Evolutionary conservation across 2,329 filamentous ascomycete genomes (phyloP), one percentile per base, ranked within the genome.

Genomic region (Xylaria sp.): DNA sequence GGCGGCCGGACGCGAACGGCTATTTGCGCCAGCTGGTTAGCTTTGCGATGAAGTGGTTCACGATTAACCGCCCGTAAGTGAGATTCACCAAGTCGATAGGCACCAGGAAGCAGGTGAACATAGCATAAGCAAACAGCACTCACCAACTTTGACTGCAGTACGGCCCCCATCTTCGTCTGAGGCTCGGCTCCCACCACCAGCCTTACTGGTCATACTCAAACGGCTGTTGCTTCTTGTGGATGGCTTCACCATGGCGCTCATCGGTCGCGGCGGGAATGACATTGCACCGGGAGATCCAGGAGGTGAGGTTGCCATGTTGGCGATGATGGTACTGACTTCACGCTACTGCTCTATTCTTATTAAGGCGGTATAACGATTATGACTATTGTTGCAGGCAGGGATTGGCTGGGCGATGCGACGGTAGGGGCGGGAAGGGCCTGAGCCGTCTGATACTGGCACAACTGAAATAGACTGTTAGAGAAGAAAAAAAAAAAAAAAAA

Each of bases 91-190:
- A 30, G 32, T 36, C 43, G 23, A 20, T 4, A 5, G 28, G 18
- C 15, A n/a, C 39, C 3, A 13, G 30, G 7, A 28, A 32, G 20
- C 8, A 52, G 18, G n/a, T 25, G 32, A 23, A 13, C 4, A 41
- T 36, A 30, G 13, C 43, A 46, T 25, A 64, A 61, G 4, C 36
- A 70, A 73, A 57, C 4, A 36, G 34, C 69, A 92, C 94, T 76
- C 88, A 97, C 94, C 94, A 79, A 97, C 94, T 95, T 93, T 96
- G 82, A 97, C 94, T 30, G 94, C 93, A 7, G 94, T 97, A 79
- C 92, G 94, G 70, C 87, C 87, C 79, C 72, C 76, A 74, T 97
- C 94, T 75, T 97, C 94, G 76, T 97, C 94, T 0, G 94, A 97
- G 28, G 91, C 91, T 77, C 93, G 89, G 81, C 93, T 97, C 71